A percentile compares a stretch with the other conserved stretches of the same genome.
Evolutionary conservation across 1,139 yeast species (phyloP).

Genomic region (Geotrichum restrictum): DNA sequence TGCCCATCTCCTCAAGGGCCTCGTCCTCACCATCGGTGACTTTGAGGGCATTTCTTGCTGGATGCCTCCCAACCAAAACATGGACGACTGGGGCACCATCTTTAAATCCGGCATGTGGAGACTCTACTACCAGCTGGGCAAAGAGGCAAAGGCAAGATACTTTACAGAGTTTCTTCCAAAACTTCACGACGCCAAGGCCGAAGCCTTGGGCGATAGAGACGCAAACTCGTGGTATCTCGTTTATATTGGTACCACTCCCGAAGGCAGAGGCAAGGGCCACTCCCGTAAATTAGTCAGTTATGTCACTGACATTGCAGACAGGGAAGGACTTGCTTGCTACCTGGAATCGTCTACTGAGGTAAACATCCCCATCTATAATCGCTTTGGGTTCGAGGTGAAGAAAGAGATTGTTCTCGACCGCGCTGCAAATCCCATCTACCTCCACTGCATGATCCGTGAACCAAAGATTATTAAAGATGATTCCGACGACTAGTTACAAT

Average conservation of each 20-base stretch:
- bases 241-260: slow-evolving; percentile 55
- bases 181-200: slow-evolving; percentile 47
- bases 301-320: slow-evolving; percentile 53
- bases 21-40: slow-evolving; percentile 49
- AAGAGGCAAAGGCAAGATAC: slow-evolving; percentile 52
- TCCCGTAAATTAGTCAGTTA: slow-evolving; percentile 56
- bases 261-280: slow-evolving; percentile 65
- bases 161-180: slow-evolving; percentile 56
- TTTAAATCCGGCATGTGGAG: slow-evolving; percentile 55
- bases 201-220: slow-evolving; percentile 36
- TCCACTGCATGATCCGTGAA: slow-evolving; percentile 30
- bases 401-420: slow-evolving; percentile 24
- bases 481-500: slow-evolving; percentile 22
- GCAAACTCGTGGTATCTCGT: slow-evolving; percentile 55
- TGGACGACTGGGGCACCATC: slow-evolving; percentile 47
- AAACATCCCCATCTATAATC: slow-evolving; percentile 57
- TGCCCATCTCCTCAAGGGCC: slow-evolving; percentile 56
- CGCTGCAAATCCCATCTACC: slow-evolving; percentile 24
- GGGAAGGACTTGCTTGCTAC: slow-evolving; percentile 45
- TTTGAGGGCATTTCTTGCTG: slow-evolving; percentile 64
- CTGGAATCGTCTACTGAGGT: slow-evolving; percentile 54
- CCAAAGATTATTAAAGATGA: slow-evolving; percentile 24
- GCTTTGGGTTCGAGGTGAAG: slow-evolving; percentile 47
- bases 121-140: slow-evolving; percentile 50
- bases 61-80: slow-evolving; percentile 54